A percentile compares a stretch with the other conserved stretches of the same genome.
Conservation (phyloP, 2,329 filamentous ascomycete species). For the Colletotrichum kahawae region DNA sequence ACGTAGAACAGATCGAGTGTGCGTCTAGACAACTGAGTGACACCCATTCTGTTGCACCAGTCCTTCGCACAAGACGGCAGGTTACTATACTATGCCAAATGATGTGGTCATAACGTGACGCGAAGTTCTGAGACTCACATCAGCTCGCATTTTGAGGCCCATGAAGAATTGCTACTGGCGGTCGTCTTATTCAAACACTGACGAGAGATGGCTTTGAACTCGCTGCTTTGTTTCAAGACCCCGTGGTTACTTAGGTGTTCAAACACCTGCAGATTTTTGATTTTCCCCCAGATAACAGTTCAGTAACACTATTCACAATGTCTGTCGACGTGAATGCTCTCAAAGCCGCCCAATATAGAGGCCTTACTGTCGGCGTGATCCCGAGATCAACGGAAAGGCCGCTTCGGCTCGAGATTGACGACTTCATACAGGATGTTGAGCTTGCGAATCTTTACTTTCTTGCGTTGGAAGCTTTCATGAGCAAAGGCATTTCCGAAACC, state of each 20-base stretch:
- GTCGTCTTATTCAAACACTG: neutral
- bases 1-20: neutral
- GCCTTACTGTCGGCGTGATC: neutral
- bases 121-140: neutral
- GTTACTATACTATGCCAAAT: neutral
- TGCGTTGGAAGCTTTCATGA: neutral
- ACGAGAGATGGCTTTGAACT: neutral
- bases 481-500: neutral
- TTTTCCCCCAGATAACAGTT: neutral
- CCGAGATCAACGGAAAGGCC: neutral
- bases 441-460: slow-evolving; percentile 8
- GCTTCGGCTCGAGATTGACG: slow-evolving; percentile 1
- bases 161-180: neutral
- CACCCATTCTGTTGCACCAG: neutral
- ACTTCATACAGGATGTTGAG: slow-evolving; percentile 1
- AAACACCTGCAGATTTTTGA: neutral
- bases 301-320: neutral
- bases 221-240: neutral
- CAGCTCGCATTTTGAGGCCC: neutral
- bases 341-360: neutral
- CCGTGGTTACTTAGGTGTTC: neutral
- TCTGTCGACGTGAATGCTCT: neutral
- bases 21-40: neutral
- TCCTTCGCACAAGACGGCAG: neutral
- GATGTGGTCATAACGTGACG: neutral